Evolutionary conservation across 2,329 filamentous ascomycete species (phyloP), one percentile per base, ranked within the genome.

Genomic region (Samsoniella hepiali): DNA sequence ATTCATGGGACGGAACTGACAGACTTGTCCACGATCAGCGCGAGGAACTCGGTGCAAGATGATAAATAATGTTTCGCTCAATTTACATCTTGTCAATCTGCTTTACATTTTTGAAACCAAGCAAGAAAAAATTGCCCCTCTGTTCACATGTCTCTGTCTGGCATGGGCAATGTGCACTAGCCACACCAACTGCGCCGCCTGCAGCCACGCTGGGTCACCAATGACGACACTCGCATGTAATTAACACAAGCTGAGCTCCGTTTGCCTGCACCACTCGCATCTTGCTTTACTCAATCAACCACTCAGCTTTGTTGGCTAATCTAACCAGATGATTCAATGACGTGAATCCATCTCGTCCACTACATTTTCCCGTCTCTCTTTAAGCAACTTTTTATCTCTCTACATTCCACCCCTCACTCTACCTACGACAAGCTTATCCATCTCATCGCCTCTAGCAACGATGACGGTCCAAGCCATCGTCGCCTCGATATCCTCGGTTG

Each of bases 401-500:
- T 13, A 13, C 6, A 40, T 34, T 17, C 9, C 15, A 40, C 11
- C 22, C 36, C 2, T 31, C 27, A n/a, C 42, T 57, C 17, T 27
- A 22, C 29, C n/a, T 9, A 15, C 32, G 15, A 32, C 34, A 10
- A 42, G 34, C 53, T n/a, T 27, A 51, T 9, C 45, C 29, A 29
- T 32, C 36, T 44, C 34, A 32, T 34, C 34, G 15, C 42, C 22
- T 50, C 45, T 42, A 29, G 22, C 47, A 65, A 68, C 59, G 44
- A 75, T 75, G 74, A 69, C 71, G 42, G 50, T 74, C 59, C 73
- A 76, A 54, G 69, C 66, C 38, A 70, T 64, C 11, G 63, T 73
- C 49, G 71, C 77, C 42, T 72, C 72, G 68, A 66, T 72, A 65
- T 73, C 76, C 63, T 79, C 77, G 17, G 68, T 73, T 44, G 69